Conservation (phyloP, 2,329 filamentous ascomycete genomes). For the Arthrobotrys conoides region DNA sequence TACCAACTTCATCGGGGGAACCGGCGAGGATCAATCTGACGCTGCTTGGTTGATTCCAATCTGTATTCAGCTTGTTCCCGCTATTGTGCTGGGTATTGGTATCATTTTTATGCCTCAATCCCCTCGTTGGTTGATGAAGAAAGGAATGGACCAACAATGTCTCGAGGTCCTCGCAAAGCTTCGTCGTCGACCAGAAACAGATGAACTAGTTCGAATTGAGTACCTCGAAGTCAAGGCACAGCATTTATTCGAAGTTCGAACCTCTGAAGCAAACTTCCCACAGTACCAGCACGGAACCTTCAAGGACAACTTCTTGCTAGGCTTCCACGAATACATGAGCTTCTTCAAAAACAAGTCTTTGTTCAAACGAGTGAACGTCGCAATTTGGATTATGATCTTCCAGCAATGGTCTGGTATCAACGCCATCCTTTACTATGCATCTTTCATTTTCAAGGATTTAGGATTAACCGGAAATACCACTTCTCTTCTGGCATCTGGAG, state of each 20-base stretch:
- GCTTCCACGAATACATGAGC: constrained; percentile 70
- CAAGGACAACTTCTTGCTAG: constrained; percentile 68
- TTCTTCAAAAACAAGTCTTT: constrained; percentile 71
- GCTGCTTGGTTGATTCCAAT: constrained; percentile 69
- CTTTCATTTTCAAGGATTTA: constrained; percentile 70
- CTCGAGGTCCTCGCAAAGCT: constrained; percentile 70
- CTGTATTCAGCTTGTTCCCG: constrained; percentile 69
- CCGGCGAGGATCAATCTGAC: constrained; percentile 66
- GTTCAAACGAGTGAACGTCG: constrained; percentile 72
- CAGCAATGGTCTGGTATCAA: constrained; percentile 70
- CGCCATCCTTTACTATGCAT: constrained; percentile 70
- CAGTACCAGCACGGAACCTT: constrained; percentile 66
- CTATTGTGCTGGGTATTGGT: constrained; percentile 67
- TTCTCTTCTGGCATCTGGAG: constrained; percentile 78
- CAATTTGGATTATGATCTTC: constrained; percentile 68
- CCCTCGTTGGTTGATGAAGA: constrained; percentile 71
- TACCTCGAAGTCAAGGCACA: constrained; percentile 71
- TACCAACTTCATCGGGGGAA: constrained; percentile 67
- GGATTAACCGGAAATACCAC: constrained; percentile 69
- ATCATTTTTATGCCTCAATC: constrained; percentile 71
- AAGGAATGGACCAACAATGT: constrained; percentile 70
- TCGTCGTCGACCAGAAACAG: constrained; percentile 69
- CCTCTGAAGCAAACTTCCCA: constrained; percentile 70
- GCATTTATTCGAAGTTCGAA: constrained; percentile 65
- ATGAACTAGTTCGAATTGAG: constrained; percentile 71